Percentiles rank a stretch among this genome's conserved stretches.
phyloP scores from a whole-genome alignment of 164 flowering plant genomes.

The Buxus sempervirens region DNA sequence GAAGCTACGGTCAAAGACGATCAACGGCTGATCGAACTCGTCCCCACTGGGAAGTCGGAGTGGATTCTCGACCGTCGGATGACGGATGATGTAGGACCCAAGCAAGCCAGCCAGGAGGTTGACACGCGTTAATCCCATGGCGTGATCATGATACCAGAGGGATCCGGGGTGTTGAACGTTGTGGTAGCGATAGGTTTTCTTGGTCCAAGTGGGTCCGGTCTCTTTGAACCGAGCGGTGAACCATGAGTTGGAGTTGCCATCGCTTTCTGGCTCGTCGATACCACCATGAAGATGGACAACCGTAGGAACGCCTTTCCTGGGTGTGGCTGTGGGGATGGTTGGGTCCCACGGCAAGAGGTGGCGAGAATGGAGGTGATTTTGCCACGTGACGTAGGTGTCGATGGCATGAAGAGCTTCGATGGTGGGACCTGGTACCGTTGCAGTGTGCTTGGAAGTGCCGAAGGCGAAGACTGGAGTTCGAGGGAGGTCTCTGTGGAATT shows the following conservation, averaged over 20 bases:
- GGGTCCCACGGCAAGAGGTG: slow-evolving; percentile 66
- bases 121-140: slow-evolving; percentile 59
- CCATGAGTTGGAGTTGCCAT: slow-evolving; percentile 46
- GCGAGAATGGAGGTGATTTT: slow-evolving; percentile 41
- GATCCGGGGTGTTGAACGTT: slow-evolving; percentile 50
- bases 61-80: slow-evolving; percentile 34
- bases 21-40: slow-evolving; percentile 40
- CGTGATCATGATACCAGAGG: slow-evolving; percentile 68
- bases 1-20: slow-evolving; percentile 49
- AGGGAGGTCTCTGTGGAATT: slow-evolving; percentile 68
- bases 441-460: slow-evolving; percentile 34
- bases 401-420: slow-evolving; percentile 46
- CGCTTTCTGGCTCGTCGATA: slow-evolving; percentile 44
- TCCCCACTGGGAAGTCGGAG: slow-evolving; percentile 34
- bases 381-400: slow-evolving; percentile 40
- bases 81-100: slow-evolving; percentile 48
- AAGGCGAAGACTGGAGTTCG: slow-evolving; percentile 51
- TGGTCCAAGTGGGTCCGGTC: slow-evolving; percentile 46
- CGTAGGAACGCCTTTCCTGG: slow-evolving; percentile 44
- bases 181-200: slow-evolving; percentile 34
- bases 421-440: slow-evolving; percentile 62
- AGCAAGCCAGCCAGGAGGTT: slow-evolving; percentile 52
- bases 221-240: slow-evolving; percentile 42
- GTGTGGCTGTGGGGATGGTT: slow-evolving; percentile 48
- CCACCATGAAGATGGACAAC: slow-evolving; percentile 64